Evolutionary conservation across 2,329 filamentous ascomycete species (phyloP), one percentile per base, ranked within the genome.

Genomic region (Aureobasidium sp.): DNA sequence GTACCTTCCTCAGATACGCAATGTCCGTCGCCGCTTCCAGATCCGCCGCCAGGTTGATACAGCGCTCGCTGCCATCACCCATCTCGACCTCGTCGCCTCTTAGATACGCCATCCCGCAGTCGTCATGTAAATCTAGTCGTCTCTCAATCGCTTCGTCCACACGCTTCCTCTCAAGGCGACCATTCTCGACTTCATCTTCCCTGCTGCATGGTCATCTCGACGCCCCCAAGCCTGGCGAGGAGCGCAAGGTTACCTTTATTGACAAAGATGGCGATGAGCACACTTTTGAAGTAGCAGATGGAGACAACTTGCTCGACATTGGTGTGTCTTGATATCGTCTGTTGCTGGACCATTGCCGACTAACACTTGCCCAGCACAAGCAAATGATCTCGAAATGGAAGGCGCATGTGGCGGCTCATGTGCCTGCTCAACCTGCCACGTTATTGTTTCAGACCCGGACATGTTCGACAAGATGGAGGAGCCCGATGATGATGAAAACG

Each of bases 351-450:
- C 3, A 10, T 3, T n/a, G 4, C 29, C 10, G 6, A 22, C 38
- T 42, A 27, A 42, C 49, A 24, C 6, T 8, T n/a, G n/a, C 10
- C n/a, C 16, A 53, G 51, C 91, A 19, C 91, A 96, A 68, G 88
- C 86, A 40, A 81, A 97, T 70, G 91, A 97, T 65, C 75, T 98
- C 37, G 93, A 98, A 70, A 97, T 98, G 91, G 93, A 98, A 76
- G 82, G 93, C 57, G 93, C 93, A 11, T 98, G 93, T 66, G 93
- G 93, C 61, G 93, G 90, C 19, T 93, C 88, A 29, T 95, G 90
- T 71, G 90, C 90, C 52, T 95, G 90, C 73, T 93, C 87, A 54
- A 95, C 90, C 5, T 95, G 90, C 73, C 90, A 95, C 71, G 85
- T 95, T 54, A 90, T 95, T 57, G 86, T 95, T 32, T 71, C 80